Evolutionary conservation across 2,329 filamentous ascomycete species (phyloP).

Genomic region (Xylaria sp.): DNA sequence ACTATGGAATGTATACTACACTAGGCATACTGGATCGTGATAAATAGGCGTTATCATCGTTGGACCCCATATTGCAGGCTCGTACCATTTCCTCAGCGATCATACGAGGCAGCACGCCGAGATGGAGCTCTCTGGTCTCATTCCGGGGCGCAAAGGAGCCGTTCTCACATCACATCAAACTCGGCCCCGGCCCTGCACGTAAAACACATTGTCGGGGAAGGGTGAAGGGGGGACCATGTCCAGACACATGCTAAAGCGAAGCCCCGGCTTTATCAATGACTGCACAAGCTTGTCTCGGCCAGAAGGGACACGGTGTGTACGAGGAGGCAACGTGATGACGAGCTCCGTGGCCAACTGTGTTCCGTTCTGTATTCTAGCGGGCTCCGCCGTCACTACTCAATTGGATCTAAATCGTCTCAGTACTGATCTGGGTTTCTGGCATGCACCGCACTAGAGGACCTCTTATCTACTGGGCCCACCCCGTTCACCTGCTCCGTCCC

Average conservation of each 20-base stretch:
- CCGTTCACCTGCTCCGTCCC: slow-evolving; percentile 31
- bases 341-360: slow-evolving; percentile 35
- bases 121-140: slow-evolving; percentile 29
- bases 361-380: slow-evolving; percentile 45
- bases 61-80: slow-evolving; percentile 45
- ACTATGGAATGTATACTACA: slow-evolving; percentile 10
- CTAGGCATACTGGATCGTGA: slow-evolving; percentile 26
- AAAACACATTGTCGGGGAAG: slow-evolving; percentile 2
- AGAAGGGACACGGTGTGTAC: slow-evolving; percentile 3
- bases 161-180: slow-evolving; percentile 14
- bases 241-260: neutral
- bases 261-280: slow-evolving; percentile 1
- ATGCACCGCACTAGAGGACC: neutral
- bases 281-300: slow-evolving; percentile 17
- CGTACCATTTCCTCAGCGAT: slow-evolving; percentile 37
- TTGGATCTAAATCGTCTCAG: slow-evolving; percentile 21
- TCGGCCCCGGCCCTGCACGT: slow-evolving; percentile 9
- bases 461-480: slow-evolving; percentile 46
- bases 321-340: slow-evolving; percentile 15
- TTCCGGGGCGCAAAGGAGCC: slow-evolving; percentile 7
- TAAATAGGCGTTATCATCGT: slow-evolving; percentile 32
- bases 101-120: slow-evolving; percentile 32
- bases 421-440: slow-evolving; percentile 24
- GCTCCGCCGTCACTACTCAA: slow-evolving; percentile 40
- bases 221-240: neutral